phyloP scores from a whole-genome alignment of 345 rosid species.

The Gossypium australe region DNA sequence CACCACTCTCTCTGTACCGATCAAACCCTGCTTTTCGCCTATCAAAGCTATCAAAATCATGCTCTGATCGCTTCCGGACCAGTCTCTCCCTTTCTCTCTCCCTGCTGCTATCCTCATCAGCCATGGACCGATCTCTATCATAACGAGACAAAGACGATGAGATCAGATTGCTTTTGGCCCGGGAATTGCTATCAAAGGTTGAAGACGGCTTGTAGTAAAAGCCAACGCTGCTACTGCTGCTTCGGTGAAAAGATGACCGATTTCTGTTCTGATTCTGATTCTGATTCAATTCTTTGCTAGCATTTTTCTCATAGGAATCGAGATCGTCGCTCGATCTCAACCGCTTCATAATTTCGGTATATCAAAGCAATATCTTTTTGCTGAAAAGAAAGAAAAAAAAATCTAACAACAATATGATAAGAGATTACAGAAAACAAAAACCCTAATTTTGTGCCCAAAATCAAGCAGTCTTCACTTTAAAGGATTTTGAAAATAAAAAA shows the following conservation, averaged over 20 bases:
- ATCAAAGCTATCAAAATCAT: no score
- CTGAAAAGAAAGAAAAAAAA: not conserved
- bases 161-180: no score
- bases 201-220: no score
- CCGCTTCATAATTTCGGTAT: constrained; percentile 46
- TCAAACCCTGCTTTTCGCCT: no score
- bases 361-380: not conserved
- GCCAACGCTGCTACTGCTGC: constrained; percentile 3
- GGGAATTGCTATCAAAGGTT: no score
- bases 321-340: constrained; percentile 82
- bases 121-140: no score
- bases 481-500: no score
- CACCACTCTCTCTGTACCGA: no score
- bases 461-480: not conserved
- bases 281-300: constrained; percentile 34
- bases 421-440: not conserved
- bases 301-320: constrained; percentile 50
- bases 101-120: no score
- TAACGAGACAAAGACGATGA: no score
- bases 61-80: no score
- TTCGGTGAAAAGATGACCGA: constrained; percentile 50
- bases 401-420: not conserved
- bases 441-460: not conserved
- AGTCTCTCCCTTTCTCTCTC: no score
- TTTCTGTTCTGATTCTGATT: constrained; percentile 21